These are phyloP conservation scores for Coprinellus micaceus DNA, from an alignment of 768 basidiomycete genomes.

Conservation along the genomic window DNA sequence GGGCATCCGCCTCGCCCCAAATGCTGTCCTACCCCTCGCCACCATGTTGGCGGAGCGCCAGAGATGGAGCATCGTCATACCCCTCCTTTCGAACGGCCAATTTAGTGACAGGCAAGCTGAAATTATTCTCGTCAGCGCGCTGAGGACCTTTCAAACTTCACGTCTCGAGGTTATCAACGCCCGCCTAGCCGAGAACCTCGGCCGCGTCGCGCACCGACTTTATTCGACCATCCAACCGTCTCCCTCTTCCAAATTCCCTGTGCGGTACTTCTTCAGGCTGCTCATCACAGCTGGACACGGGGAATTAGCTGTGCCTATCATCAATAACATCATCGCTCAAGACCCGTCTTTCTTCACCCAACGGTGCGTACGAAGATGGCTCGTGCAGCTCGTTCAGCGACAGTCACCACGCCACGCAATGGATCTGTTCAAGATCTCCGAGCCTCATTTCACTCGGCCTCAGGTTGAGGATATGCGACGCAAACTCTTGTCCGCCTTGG, in stretches of 20 bases:
- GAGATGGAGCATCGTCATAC: constrained; percentile 26
- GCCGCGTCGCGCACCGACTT: constrained; percentile 30
- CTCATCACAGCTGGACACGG: constrained; percentile 37
- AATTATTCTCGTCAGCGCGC: constrained; percentile 35
- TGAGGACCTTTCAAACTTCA: constrained; percentile 33
- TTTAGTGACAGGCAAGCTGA: constrained; percentile 31
- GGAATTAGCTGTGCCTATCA: constrained; percentile 31
- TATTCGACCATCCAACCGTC: constrained; percentile 34
- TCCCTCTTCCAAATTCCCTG: constrained; percentile 34
- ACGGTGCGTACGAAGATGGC: constrained; percentile 35
- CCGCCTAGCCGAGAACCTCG: constrained; percentile 29
- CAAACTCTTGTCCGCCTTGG: constrained; percentile 27
- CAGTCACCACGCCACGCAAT: constrained; percentile 36
- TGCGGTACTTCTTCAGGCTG: constrained; percentile 43
- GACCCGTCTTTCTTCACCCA: constrained; percentile 38
- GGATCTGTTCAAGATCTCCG: constrained; percentile 23
- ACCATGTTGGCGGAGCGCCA: constrained; percentile 27
- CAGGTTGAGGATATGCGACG: constrained; percentile 27
- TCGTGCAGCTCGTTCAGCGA: constrained; percentile 36
- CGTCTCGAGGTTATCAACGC: constrained; percentile 27
- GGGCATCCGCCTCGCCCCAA: constrained; percentile 20
- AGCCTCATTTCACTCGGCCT: constrained; percentile 16
- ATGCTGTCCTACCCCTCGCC: constrained; percentile 27
- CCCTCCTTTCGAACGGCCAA: constrained; percentile 29
- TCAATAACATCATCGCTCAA: constrained; percentile 34